Base-by-base conservation (phyloP, 495 filamentous ascomycete species). In the Umbilicaria muhlenbergii region DNA sequence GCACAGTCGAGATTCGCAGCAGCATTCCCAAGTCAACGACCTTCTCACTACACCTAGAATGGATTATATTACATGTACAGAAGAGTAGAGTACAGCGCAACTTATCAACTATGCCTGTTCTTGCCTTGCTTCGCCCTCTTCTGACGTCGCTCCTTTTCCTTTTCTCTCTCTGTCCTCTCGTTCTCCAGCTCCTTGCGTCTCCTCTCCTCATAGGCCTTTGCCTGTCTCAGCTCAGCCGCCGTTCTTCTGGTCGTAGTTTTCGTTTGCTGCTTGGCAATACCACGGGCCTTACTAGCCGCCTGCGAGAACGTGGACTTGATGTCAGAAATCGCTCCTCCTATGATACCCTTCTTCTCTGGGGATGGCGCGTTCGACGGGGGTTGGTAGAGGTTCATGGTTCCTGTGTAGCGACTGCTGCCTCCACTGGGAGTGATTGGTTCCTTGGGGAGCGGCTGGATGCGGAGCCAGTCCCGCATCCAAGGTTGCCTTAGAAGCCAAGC, bases 401-500 rank as follows among this genome's bases (percentile, higher is more conserved):
- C 32, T 5, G 18, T n/a, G 38, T 42, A n/a, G 15, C 19, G 24
- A 38, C 36, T 21, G 32, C 19, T 36, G 14, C 31, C 28, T 28
- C 28, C 17, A 38, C 43, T 35, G 1, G 34, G 16, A 15, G 13
- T 8, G 16, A 15, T 18, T 28, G 38, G 38, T 1, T 31, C 31
- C 12, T 41, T 37, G 2, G 51, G 54, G 5, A 72, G 39, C 10
- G 79, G 69, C 12, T 71, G 64, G 5, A 86, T 59, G 28, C 69
- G 69, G 15, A 74, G 49, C 42, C 51, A 54, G 2, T 55, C 50
- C 10, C 83, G 68, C 47, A 84, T 53, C 28, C 49, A 53, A 2
- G 62, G 50, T 32, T 58, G 58, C 39, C 72, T 63, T 39, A 86
- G 63, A 1, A 77, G 14, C n/a, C 58, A 51, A 1, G 73, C 55